phyloP scores from a whole-genome alignment of 2,329 filamentous ascomycete genomes.

The Zymoseptoria pseudotritici region DNA sequence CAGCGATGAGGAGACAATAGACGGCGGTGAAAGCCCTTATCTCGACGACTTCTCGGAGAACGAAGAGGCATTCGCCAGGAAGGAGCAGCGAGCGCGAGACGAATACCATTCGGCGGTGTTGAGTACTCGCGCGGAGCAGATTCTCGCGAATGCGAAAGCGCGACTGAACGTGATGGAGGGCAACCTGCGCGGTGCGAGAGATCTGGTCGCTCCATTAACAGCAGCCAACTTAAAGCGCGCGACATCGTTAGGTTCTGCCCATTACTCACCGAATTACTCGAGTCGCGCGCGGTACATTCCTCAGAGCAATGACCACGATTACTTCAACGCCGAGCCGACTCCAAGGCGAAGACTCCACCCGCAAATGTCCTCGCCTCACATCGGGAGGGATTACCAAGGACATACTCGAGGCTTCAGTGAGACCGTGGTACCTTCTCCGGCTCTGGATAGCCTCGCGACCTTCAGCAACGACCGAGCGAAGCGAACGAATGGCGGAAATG shows the following conservation, averaged over 20 bases:
- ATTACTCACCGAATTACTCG: constrained; percentile 11
- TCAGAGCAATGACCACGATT: constrained; percentile 15
- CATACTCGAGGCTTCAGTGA: constrained; percentile 59
- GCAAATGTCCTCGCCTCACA: constrained; percentile 25
- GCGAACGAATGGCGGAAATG: background rate
- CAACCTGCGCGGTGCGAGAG: constrained; percentile 70
- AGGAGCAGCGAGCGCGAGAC: constrained; percentile 36
- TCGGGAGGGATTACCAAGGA: constrained; percentile 28
- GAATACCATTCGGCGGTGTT: constrained; percentile 67
- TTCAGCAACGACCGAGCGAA: background rate
- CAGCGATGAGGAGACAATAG: constrained; percentile 17
- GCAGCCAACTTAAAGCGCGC: constrained; percentile 33
- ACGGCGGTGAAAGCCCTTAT: constrained; percentile 7
- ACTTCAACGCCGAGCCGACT: constrained; percentile 1
- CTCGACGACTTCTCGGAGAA: constrained; percentile 5
- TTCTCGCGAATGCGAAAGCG: constrained; percentile 86
- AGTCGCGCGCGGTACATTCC: constrained; percentile 11
- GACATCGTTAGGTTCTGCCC: constrained; percentile 26
- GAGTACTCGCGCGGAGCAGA: constrained; percentile 78
- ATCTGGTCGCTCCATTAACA: constrained; percentile 30
- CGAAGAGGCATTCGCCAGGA: constrained; percentile 20
- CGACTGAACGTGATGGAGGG: constrained; percentile 89
- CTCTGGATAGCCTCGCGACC: constrained; percentile 20
- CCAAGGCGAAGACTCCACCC: constrained; percentile 18
- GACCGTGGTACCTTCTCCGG: constrained; percentile 41